These are phyloP conservation scores for Hypericum perforatum DNA, from an alignment of 345 rosid species.

Conservation along the genomic window DNA sequence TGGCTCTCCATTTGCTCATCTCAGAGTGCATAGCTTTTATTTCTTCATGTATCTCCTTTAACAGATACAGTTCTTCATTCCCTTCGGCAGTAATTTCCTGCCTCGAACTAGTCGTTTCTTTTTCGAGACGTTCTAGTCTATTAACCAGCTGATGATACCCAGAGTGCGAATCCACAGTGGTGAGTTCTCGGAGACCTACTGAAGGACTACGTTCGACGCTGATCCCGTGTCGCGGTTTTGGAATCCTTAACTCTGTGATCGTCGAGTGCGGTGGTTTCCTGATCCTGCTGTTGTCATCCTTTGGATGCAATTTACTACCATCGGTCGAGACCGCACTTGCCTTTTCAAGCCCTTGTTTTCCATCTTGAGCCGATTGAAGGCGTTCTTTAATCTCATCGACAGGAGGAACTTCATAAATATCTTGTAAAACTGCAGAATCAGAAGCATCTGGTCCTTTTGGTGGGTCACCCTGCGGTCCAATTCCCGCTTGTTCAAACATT, in stretches of 20 bases:
- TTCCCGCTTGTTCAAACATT: constrained; percentile 26
- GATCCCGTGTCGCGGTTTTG: constrained; percentile 16
- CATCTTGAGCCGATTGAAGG: constrained; percentile 16
- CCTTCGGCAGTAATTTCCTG: constrained; percentile 31
- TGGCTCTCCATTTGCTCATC: constrained; percentile 35
- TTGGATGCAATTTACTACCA: constrained; percentile 1
- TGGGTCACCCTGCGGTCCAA: constrained; percentile 15
- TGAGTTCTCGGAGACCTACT: constrained; percentile 3
- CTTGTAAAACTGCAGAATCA: constrained; percentile 36
- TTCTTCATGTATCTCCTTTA: constrained; percentile 57
- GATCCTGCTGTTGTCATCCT: constrained; percentile 18
- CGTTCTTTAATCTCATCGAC: constrained; percentile 15
- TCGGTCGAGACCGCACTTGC: constrained; percentile 20
- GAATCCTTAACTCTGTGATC: constrained; percentile 16
- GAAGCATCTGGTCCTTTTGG: constrained; percentile 18
- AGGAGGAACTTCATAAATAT: constrained; percentile 59
- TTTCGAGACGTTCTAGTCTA: constrained; percentile 46
- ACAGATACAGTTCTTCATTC: constrained; percentile 38
- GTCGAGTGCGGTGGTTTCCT: constrained; percentile 24
- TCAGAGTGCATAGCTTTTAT: constrained; percentile 53
- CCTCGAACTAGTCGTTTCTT: constrained; percentile 20
- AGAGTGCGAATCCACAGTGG: constrained; percentile 2
- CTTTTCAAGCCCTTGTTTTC: constrained; percentile 30
- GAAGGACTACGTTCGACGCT: constrained; percentile 12
- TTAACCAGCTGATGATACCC: constrained; percentile 24